These are phyloP conservation scores for Maudiozyma saulgeensis DNA, from an alignment of 805 yeast species.

Conservation along the genomic window DNA sequence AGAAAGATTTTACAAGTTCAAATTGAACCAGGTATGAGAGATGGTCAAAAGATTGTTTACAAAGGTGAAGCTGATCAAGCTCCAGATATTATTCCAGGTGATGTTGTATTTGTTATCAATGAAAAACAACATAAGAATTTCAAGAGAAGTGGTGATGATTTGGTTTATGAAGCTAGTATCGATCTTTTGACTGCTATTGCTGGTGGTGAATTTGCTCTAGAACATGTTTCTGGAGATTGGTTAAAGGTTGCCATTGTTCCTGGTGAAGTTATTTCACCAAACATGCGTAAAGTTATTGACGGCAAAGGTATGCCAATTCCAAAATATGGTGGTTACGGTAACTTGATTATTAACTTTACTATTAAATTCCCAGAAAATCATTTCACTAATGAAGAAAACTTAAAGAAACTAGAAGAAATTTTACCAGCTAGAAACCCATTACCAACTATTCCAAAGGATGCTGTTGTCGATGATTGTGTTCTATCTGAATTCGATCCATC, in stretches of 20 bases:
- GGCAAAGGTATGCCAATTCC: conserved; percentile 97
- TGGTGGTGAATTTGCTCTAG: conserved; percentile 83
- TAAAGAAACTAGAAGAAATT: conserved; percentile 60
- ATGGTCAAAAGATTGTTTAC: conserved; percentile 85
- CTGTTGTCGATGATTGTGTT: conserved; percentile 72
- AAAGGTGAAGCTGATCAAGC: conserved; percentile 97
- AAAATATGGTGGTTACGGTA: conserved; percentile 82
- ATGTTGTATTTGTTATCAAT: conserved; percentile 82
- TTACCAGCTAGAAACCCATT: conserved; percentile 67
- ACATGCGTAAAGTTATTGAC: conserved; percentile 66
- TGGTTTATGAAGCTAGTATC: conserved; percentile 74
- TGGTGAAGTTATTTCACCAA: conserved; percentile 90
- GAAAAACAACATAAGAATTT: conserved; percentile 80
- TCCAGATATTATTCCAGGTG: conserved; percentile 93
- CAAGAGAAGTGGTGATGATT: conserved; percentile 83
- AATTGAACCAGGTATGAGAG: conserved; percentile 93
- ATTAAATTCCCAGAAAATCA: conserved; percentile 77
- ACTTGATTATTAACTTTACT: conserved; percentile 75
- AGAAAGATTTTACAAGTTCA: conserved; percentile 91
- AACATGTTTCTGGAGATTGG: conserved; percentile 89
- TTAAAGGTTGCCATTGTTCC: conserved; percentile 74
- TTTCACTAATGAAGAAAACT: conserved; percentile 66
- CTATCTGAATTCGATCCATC: conserved; percentile 58
- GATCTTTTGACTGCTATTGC: conserved; percentile 92
- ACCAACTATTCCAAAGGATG: conserved; percentile 52